Evolutionary conservation across 345 rosid species (phyloP).

Genomic region (Brassica carinata): DNA sequence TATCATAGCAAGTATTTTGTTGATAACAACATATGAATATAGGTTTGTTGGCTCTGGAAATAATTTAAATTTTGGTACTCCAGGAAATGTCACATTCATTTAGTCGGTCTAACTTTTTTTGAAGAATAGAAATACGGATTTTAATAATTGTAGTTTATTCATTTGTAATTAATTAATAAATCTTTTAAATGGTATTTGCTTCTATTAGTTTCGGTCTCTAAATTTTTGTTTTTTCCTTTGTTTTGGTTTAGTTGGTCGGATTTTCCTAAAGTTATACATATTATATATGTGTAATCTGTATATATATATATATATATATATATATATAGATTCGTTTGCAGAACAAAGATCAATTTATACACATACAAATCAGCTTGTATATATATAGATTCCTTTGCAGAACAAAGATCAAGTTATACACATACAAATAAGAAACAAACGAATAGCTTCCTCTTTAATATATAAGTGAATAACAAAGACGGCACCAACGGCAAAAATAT

Average conservation of each 20-base stretch:
- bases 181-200: not conserved
- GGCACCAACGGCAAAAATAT: constrained; percentile 16
- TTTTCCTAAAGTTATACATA: too few species aligned
- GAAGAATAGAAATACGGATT: not conserved
- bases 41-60: too few species aligned
- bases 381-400: too few species aligned
- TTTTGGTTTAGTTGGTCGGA: not conserved
- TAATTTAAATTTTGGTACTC: too few species aligned
- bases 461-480: not conserved
- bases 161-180: too few species aligned
- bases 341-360: not conserved
- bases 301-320: not conserved
- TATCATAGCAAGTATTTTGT: not conserved
- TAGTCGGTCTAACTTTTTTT: too few species aligned
- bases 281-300: not conserved
- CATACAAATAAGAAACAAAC: not conserved
- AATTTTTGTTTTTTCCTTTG: too few species aligned
- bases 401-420: not conserved
- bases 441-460: constrained; percentile 7
- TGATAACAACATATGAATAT: not conserved
- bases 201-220: not conserved
- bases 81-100: too few species aligned
- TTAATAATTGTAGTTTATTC: not conserved
- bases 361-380: not conserved
- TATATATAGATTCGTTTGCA: too few species aligned